Evolutionary conservation across 768 basidiomycete species (phyloP).

Genomic region (Phlebiopsis flavidoalba): DNA sequence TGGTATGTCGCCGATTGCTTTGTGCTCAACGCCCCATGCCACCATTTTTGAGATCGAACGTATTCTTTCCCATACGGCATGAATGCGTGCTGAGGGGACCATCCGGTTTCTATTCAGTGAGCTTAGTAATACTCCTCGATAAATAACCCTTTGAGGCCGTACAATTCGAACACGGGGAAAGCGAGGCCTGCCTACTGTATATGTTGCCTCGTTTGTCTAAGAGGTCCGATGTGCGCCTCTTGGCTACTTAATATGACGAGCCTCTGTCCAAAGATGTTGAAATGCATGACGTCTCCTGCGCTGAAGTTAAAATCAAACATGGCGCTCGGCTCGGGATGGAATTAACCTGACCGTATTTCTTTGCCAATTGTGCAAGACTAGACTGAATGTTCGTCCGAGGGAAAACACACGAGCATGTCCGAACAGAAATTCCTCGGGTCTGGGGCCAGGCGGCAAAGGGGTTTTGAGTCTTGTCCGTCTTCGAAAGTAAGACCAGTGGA

Average conservation of each 20-base stretch:
- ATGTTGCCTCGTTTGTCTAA: constrained; percentile 31
- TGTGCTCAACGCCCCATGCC: neutral
- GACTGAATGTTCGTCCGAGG: constrained; percentile 22
- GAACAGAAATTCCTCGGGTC: constrained; percentile 31
- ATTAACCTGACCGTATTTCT: constrained; percentile 24
- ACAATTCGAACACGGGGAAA: constrained; percentile 19
- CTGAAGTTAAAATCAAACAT: neutral
- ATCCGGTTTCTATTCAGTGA: constrained; percentile 9
- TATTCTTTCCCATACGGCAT: constrained; percentile 15
- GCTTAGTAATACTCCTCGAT: too few relatives aligned
- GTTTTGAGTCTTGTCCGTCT: too few relatives aligned
- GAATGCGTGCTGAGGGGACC: constrained; percentile 12
- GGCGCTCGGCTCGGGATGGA: neutral
- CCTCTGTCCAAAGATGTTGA: constrained; percentile 26
- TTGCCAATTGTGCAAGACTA: constrained; percentile 26
- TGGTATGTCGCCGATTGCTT: constrained; percentile 14
- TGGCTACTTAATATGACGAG: constrained; percentile 30
- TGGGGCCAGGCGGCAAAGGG: constrained; percentile 29
- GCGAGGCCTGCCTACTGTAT: constrained; percentile 35
- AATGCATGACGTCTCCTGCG: constrained; percentile 21
- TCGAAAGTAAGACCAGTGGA: too few relatives aligned
- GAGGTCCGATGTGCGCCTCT: constrained; percentile 27
- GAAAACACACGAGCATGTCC: constrained; percentile 34
- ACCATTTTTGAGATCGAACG: constrained; percentile 9
- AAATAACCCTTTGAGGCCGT: neutral